Evolutionary conservation across 305 asterid genomes (phyloP), one percentile per base, ranked within the genome.

Genomic region (Fraxinus greggii): DNA sequence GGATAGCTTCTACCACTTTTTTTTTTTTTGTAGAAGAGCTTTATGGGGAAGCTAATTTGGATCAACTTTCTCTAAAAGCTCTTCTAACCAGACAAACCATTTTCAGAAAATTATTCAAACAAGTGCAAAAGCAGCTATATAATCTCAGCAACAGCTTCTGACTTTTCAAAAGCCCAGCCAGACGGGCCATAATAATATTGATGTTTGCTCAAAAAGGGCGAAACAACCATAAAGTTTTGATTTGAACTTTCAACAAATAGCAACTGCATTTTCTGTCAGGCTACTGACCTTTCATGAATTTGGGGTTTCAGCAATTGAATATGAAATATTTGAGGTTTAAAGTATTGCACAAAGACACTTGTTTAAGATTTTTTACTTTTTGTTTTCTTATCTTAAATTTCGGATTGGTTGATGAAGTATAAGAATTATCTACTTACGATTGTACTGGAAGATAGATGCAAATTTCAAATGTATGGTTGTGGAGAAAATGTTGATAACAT

Each of bases 281-380:
- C 59, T 48, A 35, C 26, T 36, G 69, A 48, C 59, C 5, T 63
- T 59, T 74, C 51, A 6, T 77, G n/a, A 78, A 17, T 72, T 48
- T 72, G 72, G 73, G 75, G 82, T 61, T 56, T 56, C n/a, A 38
- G 63, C 63, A 1, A 5, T 54, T n/a, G 63, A 54, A 54, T 54
- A 54, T 54, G 63, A 19, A 54, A 54, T 19, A 54, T 54, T 54
- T 51, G 24, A 51, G 1, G 63, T n/a, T 54, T 6, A 54, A 54
- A n/a, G 24, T 51, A 5, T 51, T n/a, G 9, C 63, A 17, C 24
- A n/a, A 17, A 51, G 63, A 51, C 24, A 51, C 63, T 51, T 17
- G 63, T 4, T 15, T 51, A 51, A 29, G 78, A 3, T 42, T 45
- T 31, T 80, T 40, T 67, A 9, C 33, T 21, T 19, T 29, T 48